These are phyloP conservation scores for Populus hybrid DNA, from an alignment of 441 rosid species.

Conservation along the genomic window DNA sequence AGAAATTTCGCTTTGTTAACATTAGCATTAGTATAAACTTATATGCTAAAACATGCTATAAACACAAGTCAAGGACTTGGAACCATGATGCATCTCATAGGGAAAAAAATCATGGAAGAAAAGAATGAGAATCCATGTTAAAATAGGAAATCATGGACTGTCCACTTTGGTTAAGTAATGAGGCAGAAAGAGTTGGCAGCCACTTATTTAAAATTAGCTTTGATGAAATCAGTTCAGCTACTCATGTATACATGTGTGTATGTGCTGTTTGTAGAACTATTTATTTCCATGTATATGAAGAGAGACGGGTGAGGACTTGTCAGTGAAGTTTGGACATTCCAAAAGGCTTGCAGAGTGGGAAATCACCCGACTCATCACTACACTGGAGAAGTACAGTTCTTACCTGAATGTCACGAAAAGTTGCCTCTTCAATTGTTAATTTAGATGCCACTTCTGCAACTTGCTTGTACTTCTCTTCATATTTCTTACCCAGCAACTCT, in stretches of 20 bases:
- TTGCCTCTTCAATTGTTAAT: constrained; percentile 92
- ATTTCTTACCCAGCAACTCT: constrained; percentile 81
- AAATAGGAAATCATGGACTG: background rate
- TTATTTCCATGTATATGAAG: background rate
- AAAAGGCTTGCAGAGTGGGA: constrained; percentile 13
- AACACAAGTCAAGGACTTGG: background rate
- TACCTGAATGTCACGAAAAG: constrained; percentile 92
- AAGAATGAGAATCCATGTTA: background rate
- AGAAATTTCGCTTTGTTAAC: background rate
- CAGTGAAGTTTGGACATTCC: background rate
- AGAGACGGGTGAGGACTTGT: background rate
- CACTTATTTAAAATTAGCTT: background rate
- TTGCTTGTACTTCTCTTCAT: constrained; percentile 97
- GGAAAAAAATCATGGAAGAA: background rate
- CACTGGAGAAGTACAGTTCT: constrained; percentile 9
- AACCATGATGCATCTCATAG: background rate
- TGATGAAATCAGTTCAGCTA: background rate
- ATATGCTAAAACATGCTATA: background rate
- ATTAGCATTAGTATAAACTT: background rate
- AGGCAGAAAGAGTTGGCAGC: background rate
- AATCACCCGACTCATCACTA: constrained; percentile 7
- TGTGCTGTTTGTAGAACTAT: background rate
- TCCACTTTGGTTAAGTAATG: background rate
- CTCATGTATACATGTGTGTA: background rate
- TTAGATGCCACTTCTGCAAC: constrained; percentile 95